Evolutionary conservation across 345 rosid species (phyloP).

Genomic region (Bruguiera sexangula): DNA sequence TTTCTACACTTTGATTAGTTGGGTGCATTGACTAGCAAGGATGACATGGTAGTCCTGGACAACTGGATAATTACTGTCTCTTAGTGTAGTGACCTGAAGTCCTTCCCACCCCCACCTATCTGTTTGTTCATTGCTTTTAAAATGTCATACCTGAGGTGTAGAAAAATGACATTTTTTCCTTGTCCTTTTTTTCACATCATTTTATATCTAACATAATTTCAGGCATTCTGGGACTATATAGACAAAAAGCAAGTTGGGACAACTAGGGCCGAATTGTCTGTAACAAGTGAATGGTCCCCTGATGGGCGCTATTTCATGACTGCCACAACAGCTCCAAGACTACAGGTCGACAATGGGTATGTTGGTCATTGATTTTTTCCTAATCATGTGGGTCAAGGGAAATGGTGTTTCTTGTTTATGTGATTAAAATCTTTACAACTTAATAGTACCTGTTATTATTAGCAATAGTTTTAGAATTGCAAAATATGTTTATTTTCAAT

Average conservation of each 20-base stretch:
- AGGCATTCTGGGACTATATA: slow-evolving; percentile 88
- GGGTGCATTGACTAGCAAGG: no score
- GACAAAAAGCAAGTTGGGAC: slow-evolving; percentile 66
- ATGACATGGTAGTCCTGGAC: no score
- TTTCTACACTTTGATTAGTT: no score
- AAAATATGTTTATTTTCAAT: no score
- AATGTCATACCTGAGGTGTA: no score
- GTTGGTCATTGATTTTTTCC: slow-evolving; percentile 16
- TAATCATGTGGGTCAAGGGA: neutral
- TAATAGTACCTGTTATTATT: neutral
- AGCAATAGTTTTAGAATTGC: no score
- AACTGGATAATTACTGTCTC: no score
- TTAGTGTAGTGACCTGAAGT: neutral
- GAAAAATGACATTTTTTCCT: no score
- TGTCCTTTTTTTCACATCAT: neutral
- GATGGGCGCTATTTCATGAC: slow-evolving; percentile 90
- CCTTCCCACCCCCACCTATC: neutral
- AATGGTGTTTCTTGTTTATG: neutral
- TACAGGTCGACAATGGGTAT: slow-evolving; percentile 92
- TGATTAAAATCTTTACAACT: neutral
- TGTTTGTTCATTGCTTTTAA: no score
- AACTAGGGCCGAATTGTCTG: slow-evolving; percentile 86
- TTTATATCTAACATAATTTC: slow-evolving; percentile 9
- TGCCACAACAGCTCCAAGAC: slow-evolving; percentile 96
- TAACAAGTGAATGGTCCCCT: slow-evolving; percentile 89